Evolutionary conservation across 352 stramenopile species (phyloP).

Genomic region (Phytopythium cucurbitacearum): DNA sequence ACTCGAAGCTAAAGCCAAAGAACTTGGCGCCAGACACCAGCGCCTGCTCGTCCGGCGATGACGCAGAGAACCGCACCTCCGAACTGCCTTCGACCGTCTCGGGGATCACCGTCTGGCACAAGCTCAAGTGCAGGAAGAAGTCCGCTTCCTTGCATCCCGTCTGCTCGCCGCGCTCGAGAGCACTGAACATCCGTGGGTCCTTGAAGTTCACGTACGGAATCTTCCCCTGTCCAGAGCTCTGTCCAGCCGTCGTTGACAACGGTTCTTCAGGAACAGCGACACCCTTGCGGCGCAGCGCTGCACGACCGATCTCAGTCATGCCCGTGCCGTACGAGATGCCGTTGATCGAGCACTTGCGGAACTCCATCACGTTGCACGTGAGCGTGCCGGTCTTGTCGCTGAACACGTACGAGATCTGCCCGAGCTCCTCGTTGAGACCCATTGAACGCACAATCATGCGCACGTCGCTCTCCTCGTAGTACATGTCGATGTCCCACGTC

Average conservation of each 20-base stretch:
- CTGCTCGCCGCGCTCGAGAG: constrained; percentile 31
- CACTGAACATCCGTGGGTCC: constrained; percentile 43
- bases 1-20: constrained; percentile 75
- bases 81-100: constrained; percentile 42
- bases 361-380: constrained; percentile 94
- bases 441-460: constrained; percentile 79
- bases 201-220: constrained; percentile 84
- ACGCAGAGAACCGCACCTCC: constrained; percentile 67
- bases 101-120: constrained; percentile 81
- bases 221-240: constrained; percentile 14
- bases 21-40: constrained; percentile 85
- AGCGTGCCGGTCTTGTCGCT: constrained; percentile 94
- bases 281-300: constrained; percentile 60
- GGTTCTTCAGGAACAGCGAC: constrained; percentile 44
- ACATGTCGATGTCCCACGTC: constrained; percentile 89
- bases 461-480: constrained; percentile 89
- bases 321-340: constrained; percentile 90
- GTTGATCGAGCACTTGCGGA: constrained; percentile 93
- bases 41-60: constrained; percentile 85
- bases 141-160: constrained; percentile 40
- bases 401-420: constrained; percentile 91
- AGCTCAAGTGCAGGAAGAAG: constrained; percentile 83
- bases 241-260: constrained; percentile 6
- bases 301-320: constrained; percentile 75
- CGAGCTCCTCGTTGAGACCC: constrained; percentile 89